Evolutionary conservation across 2,329 filamentous ascomycete species (phyloP), one percentile per base, ranked within the genome.

Genomic region (Colletotrichum simmondsii): DNA sequence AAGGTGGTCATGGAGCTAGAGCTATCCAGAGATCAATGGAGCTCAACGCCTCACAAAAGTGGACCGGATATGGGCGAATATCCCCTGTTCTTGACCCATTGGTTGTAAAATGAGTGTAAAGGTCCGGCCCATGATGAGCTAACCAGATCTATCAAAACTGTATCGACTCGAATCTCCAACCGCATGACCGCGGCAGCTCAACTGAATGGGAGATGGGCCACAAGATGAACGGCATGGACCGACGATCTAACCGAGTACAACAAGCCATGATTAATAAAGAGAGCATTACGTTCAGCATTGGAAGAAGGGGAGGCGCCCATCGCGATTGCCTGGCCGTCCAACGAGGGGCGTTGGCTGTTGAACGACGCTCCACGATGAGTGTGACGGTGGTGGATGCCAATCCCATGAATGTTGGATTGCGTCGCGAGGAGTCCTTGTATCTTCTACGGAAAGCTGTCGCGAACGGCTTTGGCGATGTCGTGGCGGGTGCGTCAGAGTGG

Each of bases 101-200:
- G 59, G 64, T 52, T 46, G 42, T 26, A 26, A 28, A 42, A 61
- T 19, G 49, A 49, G 42, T 56, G 46, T 64, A 11, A 30, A 63
- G 57, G 68, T 62, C 71, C 61, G 62, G 66, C 56, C 62, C 42
- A 62, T 72, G 59, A 53, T 53, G 37, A 67, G 68, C 71, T 73
- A 59, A 58, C 68, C 52, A 63, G 68, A 73, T 71, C 60, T 53
- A 65, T 65, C 71, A 65, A 56, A 49, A 72, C 53, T 66, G 62
- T 42, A 72, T 73, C 61, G 59, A 59, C 69, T 59, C 30, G 53
- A 30, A 54, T 42, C 32, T 67, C 53, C 56, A 54, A 35, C 63
- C 28, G 35, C 68, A 58, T 73, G 56, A 58, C 46, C 60, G 42
- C 46, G 62, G 30, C n/a, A 72, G 30, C 61, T 42, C 30, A 52